Evolutionary conservation across 306 rosid genomes (phyloP).

Genomic region (Vigna hirtella): DNA sequence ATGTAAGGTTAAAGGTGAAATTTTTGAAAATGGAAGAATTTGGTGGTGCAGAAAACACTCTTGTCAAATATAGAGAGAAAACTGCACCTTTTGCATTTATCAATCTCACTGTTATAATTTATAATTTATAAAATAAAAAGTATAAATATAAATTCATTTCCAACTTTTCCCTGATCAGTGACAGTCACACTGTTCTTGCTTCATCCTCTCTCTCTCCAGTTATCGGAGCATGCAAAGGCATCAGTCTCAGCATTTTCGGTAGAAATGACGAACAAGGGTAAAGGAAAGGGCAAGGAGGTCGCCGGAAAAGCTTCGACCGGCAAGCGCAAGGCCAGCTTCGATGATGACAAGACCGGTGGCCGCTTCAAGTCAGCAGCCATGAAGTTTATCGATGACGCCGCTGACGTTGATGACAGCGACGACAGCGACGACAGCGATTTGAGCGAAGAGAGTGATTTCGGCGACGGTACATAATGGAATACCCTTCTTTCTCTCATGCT

Average conservation of each 20-base stretch:
- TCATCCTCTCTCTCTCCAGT: not conserved
- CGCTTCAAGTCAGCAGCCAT: slow-evolving; percentile 57
- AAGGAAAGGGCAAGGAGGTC: slow-evolving; percentile 76
- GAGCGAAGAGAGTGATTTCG: slow-evolving; percentile 57
- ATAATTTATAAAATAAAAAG: too few relatives aligned
- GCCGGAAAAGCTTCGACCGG: slow-evolving; percentile 55
- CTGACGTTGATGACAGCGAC: slow-evolving; percentile 39
- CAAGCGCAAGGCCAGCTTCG: slow-evolving; percentile 57
- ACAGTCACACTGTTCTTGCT: not conserved
- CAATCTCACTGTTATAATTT: too few relatives aligned
- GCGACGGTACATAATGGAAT: slow-evolving; percentile 49
- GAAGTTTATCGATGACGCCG: slow-evolving; percentile 77
- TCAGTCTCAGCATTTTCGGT: slow-evolving; percentile 27
- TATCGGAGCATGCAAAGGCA: slow-evolving; percentile 40
- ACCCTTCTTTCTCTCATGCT: not conserved
- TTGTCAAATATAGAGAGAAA: too few relatives aligned
- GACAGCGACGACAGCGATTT: slow-evolving; percentile 47
- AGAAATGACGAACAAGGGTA: slow-evolving; percentile 68
- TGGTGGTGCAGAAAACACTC: too few relatives aligned
- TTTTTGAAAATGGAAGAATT: too few relatives aligned
- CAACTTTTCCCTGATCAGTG: not conserved
- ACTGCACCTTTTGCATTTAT: too few relatives aligned
- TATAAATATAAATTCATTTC: not conserved
- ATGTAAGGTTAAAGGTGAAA: too few relatives aligned
- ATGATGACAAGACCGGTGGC: slow-evolving; percentile 57